Evolutionary conservation across 441 rosid species (phyloP), one percentile per base, ranked within the genome.

Genomic region (Eruca vesicaria): DNA sequence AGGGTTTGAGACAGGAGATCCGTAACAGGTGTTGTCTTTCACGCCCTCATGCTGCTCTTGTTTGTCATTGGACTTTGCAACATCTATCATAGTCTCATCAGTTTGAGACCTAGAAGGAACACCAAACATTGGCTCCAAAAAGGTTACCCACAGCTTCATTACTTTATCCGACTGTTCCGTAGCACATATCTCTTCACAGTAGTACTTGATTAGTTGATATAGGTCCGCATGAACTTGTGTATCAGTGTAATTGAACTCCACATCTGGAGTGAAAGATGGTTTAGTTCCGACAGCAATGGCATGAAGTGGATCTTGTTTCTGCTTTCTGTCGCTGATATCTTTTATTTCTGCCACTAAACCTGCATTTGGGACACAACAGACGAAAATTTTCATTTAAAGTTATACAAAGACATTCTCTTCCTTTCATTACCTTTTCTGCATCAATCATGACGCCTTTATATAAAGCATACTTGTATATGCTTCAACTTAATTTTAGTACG

Each of bases 121-220:
- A 41, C 98, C 93, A 58, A 92, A 79, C 82, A 95, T 73, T 65
- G 97, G 99, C 79, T 95, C 98, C 86, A 95, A 78, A 79, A 95
- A 89, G 72, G 92, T 90, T 66, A 86, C 90, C 98, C 98, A 95
- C 68, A 95, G 82, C 78, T 90, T 92, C 90, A 89, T 82, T 69
- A 87, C 90, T 82, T 89, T 89, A 79, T 90, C 97, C 74, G 89
- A 79, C 84, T 90, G 98, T 63, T 95, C 99, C 62, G 87, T 80
- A 59, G 98, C 75, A 82, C 96, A 92, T 78, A 90, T 88, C 82
- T 95, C 97, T 75, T 89, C 93, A 71, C 94, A 90, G 3, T 96
- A 92, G 82, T 86, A 90, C 80, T 90, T 92, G 73, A 95, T 86
- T 26, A 95, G 97, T 84, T 90, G 93, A 81, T 90, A 92, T 62